Conservation (phyloP, 257 asterid species). For the Mitragyna speciosa region DNA sequence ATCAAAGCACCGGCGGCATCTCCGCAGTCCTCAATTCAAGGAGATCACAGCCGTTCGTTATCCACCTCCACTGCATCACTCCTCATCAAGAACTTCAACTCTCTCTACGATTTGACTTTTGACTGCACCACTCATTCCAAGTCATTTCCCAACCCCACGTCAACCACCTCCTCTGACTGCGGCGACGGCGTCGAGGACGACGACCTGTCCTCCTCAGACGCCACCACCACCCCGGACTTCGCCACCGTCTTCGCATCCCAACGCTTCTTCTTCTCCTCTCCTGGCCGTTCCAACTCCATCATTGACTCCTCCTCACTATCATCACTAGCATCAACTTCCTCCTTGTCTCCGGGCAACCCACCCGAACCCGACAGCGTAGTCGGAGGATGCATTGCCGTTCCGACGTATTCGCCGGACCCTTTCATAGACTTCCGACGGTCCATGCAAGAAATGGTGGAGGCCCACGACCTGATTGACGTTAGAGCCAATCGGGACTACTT, state of each 20-base stretch:
- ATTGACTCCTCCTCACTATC: conserved; percentile 54
- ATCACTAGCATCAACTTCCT: conserved; percentile 48
- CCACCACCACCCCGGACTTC: conserved; percentile 49
- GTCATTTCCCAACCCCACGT: conserved; percentile 15
- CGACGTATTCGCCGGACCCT: conserved; percentile 83
- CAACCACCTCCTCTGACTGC: conserved; percentile 13
- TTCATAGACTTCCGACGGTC: conserved; percentile 79
- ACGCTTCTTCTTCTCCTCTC: conserved; percentile 92
- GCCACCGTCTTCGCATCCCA: conserved; percentile 70
- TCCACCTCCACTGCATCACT: conserved; percentile 33
- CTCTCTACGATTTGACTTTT: conserved; percentile 56
- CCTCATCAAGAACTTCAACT: conserved; percentile 63
- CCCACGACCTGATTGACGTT: conserved; percentile 59
- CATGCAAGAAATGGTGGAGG: conserved; percentile 98
- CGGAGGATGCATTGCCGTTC: conserved; percentile 58
- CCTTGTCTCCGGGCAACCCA: conserved; percentile 31
- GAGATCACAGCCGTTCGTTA: conserved; percentile 39
- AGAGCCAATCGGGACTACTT: conserved; percentile 62
- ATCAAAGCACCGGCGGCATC: conserved; percentile 38
- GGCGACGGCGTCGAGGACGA: conserved; percentile 1
- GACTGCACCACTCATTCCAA: conserved; percentile 25
- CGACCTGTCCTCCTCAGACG: neutral
- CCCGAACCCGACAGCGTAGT: conserved; percentile 32
- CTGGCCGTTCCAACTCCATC: conserved; percentile 92
- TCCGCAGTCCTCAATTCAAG: conserved; percentile 28